phyloP scores from a whole-genome alignment of 495 filamentous ascomycete species.

The Cudoniella acicularis region DNA sequence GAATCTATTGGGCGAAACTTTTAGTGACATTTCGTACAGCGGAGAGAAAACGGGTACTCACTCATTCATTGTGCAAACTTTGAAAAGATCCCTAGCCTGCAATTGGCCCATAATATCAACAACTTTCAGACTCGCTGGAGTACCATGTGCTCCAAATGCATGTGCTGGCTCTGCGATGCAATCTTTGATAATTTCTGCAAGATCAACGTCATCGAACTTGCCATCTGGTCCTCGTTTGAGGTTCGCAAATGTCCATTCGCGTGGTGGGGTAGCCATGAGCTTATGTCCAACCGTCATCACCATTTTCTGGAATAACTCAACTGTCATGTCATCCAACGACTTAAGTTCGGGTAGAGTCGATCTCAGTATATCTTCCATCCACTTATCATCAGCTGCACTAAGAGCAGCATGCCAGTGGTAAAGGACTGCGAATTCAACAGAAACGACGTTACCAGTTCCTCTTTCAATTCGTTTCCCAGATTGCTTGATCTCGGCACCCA shows the following conservation, averaged over 20 bases:
- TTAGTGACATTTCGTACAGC: neutral
- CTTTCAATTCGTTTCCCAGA: slow-evolving; percentile 52
- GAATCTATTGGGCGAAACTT: slow-evolving; percentile 72
- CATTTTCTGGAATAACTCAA: slow-evolving; percentile 49
- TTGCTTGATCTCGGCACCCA: slow-evolving; percentile 50
- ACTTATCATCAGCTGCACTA: slow-evolving; percentile 67
- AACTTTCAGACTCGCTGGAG: slow-evolving; percentile 66
- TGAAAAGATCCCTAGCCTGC: slow-evolving; percentile 57
- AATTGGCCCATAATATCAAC: slow-evolving; percentile 84
- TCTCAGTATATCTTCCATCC: slow-evolving; percentile 55
- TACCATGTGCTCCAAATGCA: slow-evolving; percentile 67
- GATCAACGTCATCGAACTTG: slow-evolving; percentile 60
- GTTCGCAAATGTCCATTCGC: slow-evolving; percentile 59
- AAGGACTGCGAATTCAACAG: slow-evolving; percentile 69
- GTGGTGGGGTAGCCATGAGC: slow-evolving; percentile 54
- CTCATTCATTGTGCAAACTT: slow-evolving; percentile 43
- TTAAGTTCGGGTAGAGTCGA: slow-evolving; percentile 33
- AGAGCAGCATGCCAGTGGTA: slow-evolving; percentile 80
- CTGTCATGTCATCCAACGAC: slow-evolving; percentile 47
- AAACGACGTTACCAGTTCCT: slow-evolving; percentile 71
- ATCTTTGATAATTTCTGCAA: slow-evolving; percentile 65
- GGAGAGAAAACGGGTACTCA: slow-evolving; percentile 3
- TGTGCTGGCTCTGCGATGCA: slow-evolving; percentile 63
- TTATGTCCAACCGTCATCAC: slow-evolving; percentile 47
- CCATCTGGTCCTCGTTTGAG: slow-evolving; percentile 59